Base-by-base conservation (phyloP, 2,329 filamentous ascomycete genomes). In the Claviceps sp. region DNA sequence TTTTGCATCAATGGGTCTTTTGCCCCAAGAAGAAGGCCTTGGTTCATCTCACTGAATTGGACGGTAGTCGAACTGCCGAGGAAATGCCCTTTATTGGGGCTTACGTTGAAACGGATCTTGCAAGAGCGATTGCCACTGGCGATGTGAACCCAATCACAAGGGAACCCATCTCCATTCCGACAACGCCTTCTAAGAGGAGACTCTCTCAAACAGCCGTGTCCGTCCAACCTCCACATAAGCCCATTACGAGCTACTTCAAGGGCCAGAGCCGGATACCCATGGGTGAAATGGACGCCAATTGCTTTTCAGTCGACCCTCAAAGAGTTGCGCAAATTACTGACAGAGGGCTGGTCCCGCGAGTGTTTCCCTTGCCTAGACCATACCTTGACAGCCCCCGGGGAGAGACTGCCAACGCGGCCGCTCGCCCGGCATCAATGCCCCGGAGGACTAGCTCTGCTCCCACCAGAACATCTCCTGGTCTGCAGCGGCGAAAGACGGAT, bases 111-210 rank as follows among this genome's bases (percentile, higher is more conserved):
- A 71, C 83, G 1, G 73, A 82, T 48, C 66, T 87, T 54, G 89
- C 91, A 7, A 73, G 75, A 49, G 82, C 81, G 5, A 84, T 98
- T 54, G 88, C 93, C 24, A 72, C 65, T 40, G 93, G 93, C 38
- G 86, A 95, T 58, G 68, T 96, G 46, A 85, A 97, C 64, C 93
- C 93, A 2, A 93, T 91, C 58, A 94, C 89, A 1, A 97, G 96
- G 67, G 65, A 82, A 54, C 76, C 74, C 20, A 78, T 82, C 20
- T 50, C 68, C n/a, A 55, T 74, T 42, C 59, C 66, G 7, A 58
- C 62, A 11, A 69, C 70, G 16, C 72, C 75, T 11, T 65, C 65
- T 51, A 72, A 72, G 60, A 62, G 69, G 56, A 65, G 65, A 54
- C 65, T 70, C 51, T 71, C 70, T n/a, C 68, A 71, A 47, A 59